Evolutionary conservation across 768 basidiomycete species (phyloP), one percentile per base, ranked within the genome.

Genomic region (Leccinellum rugosiceps): DNA sequence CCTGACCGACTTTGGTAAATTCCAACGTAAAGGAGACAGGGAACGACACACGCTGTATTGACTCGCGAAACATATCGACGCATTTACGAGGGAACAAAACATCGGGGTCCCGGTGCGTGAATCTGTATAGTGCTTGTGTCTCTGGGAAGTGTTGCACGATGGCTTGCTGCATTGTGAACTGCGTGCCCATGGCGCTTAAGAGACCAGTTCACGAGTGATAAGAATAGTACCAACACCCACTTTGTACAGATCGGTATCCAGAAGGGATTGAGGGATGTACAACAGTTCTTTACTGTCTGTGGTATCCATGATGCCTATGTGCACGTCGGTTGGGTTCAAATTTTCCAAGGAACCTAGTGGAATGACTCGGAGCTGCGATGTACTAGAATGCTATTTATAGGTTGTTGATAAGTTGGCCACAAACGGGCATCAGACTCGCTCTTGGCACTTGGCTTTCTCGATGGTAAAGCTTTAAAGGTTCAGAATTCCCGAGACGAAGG

Each of bases 131-230:
- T 6, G 84, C 86, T n/a, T 77, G 67, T 1, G 83, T 80, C 45
- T 84, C 74, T n/a, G 87, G 88, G 66, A 94, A 95, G 59, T 87
- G 85, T 21, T 82, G 79, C 56, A 87, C 65, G 23, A 98, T 85
- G 0, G 93, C 94, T 74, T 95, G 90, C 75, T 98, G 96, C 96
- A 97, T 98, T 0, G 94, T 91, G 48, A 97, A 78, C 92, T 96
- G 56, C 14, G 30, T 30, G 28, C 8, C 34, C 6, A 9, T 2
- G 25, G 19, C 3, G 38, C 45, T 53, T 46, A n/a, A 50, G n/a
- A 11, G 31, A 9, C 19, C 13, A 6, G 4, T 2, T 41, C n/a
- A 41, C 1, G 47, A 21, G 38, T 8, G 15, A 32, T 43, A 25
- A 49, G 26, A 19, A 30, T 31, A 53, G 31, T 23, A 25, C 43